Evolutionary conservation across 192 early-diverging fungal species (phyloP), one percentile per base, ranked within the genome.

Genomic region (Coemansia biformis): DNA sequence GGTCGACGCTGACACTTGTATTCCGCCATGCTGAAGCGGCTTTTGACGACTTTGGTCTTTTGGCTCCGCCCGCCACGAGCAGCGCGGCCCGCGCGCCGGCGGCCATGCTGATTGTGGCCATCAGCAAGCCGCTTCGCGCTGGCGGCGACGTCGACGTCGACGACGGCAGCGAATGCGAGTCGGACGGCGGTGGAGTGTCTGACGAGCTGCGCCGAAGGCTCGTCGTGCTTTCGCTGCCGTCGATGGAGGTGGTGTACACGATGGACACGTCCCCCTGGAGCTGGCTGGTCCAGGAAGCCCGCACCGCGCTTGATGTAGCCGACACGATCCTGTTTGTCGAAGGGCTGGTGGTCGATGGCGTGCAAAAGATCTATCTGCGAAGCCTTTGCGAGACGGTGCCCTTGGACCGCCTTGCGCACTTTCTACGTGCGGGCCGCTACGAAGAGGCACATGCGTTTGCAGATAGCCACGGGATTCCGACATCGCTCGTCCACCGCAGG

Each of bases 311-410:
- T 10, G 59, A 56, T 18, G 35, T 41, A 2, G 48, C 48, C 15
- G 62, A 42, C n/a, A 44, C 56, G 12, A 48, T 67, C 17, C 32
- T 74, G 29, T 67, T 74, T 58, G 52, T 63, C 19, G 71, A 74
- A 13, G 64, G 64, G 17, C 37, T 40, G 12, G 22, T 21, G 14
- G 36, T 29, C 9, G 38, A 35, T n/a, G 52, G 43, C 15, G 22
- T 22, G 11, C 66, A 53, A 31, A 46, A 41, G 2, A 34, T 74
- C 16, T 42, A 35, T 41, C n/a, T 67, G 43, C 71, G 71, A 6
- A 36, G 45, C 32, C 48, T 74, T 7, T 33, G 33, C 14, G 59
- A 62, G 15, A 54, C 71, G 6, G 50, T 59, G 14, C 64, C 71
- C 2, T 19, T 63, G 38, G 64, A 74, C 11, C 63, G 71, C 19